Conservation (phyloP, 2,329 filamentous ascomycete genomes). For the Fusarium oligoseptatum region DNA sequence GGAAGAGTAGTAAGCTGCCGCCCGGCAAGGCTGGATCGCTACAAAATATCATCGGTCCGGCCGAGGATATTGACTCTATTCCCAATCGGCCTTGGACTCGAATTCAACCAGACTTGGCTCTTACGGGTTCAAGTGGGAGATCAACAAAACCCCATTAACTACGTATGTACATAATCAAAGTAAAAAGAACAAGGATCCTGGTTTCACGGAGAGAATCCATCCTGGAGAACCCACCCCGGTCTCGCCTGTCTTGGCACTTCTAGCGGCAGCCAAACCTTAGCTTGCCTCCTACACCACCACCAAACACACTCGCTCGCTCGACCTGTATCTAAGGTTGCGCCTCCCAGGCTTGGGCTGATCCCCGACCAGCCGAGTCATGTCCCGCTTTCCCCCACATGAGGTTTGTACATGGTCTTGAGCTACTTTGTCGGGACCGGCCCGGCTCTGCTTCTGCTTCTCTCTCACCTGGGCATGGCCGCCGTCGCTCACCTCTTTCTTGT, state of each 20-base stretch:
- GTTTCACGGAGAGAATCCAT: slow-evolving; percentile 4
- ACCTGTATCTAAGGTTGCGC: background rate
- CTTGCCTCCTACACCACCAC: background rate
- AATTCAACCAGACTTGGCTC: background rate
- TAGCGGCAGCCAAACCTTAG: slow-evolving; percentile 18
- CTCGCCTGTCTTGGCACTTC: slow-evolving; percentile 30
- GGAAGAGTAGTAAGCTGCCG: background rate
- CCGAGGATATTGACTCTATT: background rate
- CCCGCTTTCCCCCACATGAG: slow-evolving; percentile 40
- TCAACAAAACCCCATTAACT: background rate
- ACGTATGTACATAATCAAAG: background rate
- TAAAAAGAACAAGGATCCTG: background rate
- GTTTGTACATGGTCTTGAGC: slow-evolving; percentile 15
- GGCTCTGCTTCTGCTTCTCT: slow-evolving; percentile 8
- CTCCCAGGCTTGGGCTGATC: slow-evolving; percentile 1
- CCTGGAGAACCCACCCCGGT: slow-evolving; percentile 10
- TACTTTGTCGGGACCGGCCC: slow-evolving; percentile 34
- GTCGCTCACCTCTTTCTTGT: slow-evolving; percentile 3
- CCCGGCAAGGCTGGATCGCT: background rate
- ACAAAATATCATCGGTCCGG: background rate
- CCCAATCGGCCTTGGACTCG: slow-evolving; percentile 13
- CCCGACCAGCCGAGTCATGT: slow-evolving; percentile 43
- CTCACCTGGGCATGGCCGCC: slow-evolving; percentile 5
- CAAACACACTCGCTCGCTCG: background rate
- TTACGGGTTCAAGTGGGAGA: background rate